Conservation (phyloP, 1,284 basidiomycete species). For the Heterobasidion parviporum region DNA sequence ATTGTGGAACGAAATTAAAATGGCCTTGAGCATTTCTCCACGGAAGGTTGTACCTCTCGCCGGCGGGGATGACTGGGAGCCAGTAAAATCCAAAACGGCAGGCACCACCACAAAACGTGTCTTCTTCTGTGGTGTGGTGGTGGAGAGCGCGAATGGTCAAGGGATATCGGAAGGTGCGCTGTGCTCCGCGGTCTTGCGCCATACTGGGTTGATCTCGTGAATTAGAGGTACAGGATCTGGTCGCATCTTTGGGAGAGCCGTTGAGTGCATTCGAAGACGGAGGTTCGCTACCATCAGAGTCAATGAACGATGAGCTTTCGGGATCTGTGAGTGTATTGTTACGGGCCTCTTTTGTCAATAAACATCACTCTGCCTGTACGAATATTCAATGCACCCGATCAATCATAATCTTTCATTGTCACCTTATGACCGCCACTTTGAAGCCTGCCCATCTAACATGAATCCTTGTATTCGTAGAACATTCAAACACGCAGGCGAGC, state of each 20-base stretch:
- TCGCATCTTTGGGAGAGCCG: conserved; percentile 65
- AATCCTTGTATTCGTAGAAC: conserved; percentile 26
- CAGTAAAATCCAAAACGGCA: conserved; percentile 15
- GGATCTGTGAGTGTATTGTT: conserved; percentile 31
- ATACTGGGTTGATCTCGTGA: conserved; percentile 1
- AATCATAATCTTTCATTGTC: neutral
- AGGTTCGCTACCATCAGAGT: conserved; percentile 31
- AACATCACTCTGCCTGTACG: neutral
- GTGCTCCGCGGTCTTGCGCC: neutral
- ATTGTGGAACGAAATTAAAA: conserved; percentile 11
- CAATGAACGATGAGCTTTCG: conserved; percentile 22
- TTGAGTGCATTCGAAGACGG: conserved; percentile 36
- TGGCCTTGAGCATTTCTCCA: conserved; percentile 48
- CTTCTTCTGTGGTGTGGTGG: conserved; percentile 76
- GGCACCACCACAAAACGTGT: conserved; percentile 56
- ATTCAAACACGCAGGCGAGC: conserved; percentile 43
- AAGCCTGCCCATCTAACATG: neutral
- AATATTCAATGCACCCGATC: neutral
- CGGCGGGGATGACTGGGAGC: conserved; percentile 47
- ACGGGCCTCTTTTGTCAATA: neutral
- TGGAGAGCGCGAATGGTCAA: conserved; percentile 65
- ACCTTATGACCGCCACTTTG: no score
- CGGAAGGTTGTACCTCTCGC: conserved; percentile 65
- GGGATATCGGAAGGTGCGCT: conserved; percentile 59
- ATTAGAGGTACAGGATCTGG: conserved; percentile 70